phyloP scores from a whole-genome alignment of 73 alveolate genomes.

The Blepharisma stoltei region DNA sequence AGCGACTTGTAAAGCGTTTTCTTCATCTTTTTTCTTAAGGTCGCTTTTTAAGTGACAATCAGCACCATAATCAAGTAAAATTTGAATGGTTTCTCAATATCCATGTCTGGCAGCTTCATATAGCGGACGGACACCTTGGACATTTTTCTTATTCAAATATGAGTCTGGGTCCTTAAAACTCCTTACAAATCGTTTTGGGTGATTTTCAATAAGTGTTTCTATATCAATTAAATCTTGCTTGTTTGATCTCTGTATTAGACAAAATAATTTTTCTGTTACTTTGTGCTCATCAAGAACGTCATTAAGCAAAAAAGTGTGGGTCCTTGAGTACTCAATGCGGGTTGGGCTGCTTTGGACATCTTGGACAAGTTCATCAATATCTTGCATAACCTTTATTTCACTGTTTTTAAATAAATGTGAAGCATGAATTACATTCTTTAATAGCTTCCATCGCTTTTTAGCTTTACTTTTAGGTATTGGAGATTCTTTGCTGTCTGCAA shows the following conservation, averaged over 20 bases:
- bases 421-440: too few species aligned
- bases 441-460: too few species aligned
- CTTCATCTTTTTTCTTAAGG: not conserved
- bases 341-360: too few species aligned
- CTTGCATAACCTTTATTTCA: too few species aligned
- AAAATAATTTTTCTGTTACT: slow-evolving; percentile 13
- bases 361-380: too few species aligned
- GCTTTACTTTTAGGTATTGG: too few species aligned
- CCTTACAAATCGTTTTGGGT: not conserved
- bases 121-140: slow-evolving; percentile 6
- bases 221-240: not conserved
- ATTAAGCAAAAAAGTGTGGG: not conserved
- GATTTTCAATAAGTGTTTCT: not conserved
- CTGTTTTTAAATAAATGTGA: too few species aligned
- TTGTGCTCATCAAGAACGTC: not conserved
- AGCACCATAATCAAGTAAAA: not conserved
- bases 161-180: not conserved
- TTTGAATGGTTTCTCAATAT: not conserved
- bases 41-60: not conserved
- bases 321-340: too few species aligned
- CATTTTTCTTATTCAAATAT: not conserved
- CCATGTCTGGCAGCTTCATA: slow-evolving; percentile 3
- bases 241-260: not conserved
- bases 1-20: not conserved
- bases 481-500: too few species aligned